Evolutionary conservation across 2,329 filamentous ascomycete species (phyloP), one percentile per base, ranked within the genome.

Genomic region (Fusarium sp.): DNA sequence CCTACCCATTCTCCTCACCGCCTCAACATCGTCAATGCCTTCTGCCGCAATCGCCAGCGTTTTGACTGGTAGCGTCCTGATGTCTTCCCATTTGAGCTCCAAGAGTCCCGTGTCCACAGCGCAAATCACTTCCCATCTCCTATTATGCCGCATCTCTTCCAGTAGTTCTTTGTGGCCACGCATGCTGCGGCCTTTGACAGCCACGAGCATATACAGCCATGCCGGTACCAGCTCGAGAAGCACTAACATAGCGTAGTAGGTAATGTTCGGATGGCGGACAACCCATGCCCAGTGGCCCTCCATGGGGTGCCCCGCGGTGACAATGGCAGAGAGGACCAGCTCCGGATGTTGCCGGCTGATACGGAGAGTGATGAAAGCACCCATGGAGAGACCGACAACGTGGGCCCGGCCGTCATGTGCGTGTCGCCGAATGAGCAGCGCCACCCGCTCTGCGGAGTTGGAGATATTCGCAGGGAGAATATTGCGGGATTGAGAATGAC

Each of bases 361-460:
- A n/a, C 79, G 77, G 65, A 73, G 61, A n/a, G 73, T 63, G 75
- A 84, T 66, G 62, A 80, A 85, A 4, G 82, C 83, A 17, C 83
- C 83, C 60, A 83, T 82, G 5, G 83, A 86, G 28, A 85, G 49
- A 7, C 83, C 83, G 38, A 83, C 82, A 36, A 85, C 49, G 69
- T 85, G 84, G 8, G 83, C 84, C 6, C 72, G 72, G 11, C 80
- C 77, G 58, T 78, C 74, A 49, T 84, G 80, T 17, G 83, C 83
- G 62, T 82, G 78, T 8, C 69, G 62, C 15, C 76, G 78, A 60
- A 85, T 83, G 58, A 85, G 75, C 5, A 73, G 59, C 15, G 83
- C 81, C 22, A 85, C 75, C 20, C 76, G 78, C 35, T 80, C 77
- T 45, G 82, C 80, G 26, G 78, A 75, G 31, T 78, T 71, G 14